A percentile compares a stretch with the other conserved stretches of the same genome.
phyloP scores from a whole-genome alignment of 2,329 filamentous ascomycete species.

The Orbilia javanica region DNA sequence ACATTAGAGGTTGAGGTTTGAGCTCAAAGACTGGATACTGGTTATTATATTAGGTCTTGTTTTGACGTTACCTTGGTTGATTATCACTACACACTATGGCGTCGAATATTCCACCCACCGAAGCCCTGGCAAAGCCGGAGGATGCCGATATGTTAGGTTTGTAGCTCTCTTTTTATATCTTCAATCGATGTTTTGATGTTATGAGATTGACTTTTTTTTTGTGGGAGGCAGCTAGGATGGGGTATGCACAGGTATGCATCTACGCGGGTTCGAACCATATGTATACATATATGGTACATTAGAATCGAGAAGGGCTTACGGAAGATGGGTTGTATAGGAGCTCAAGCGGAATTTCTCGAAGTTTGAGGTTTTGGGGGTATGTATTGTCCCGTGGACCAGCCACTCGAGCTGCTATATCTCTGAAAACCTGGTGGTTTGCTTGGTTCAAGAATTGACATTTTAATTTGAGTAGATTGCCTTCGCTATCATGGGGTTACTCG shows the following conservation, averaged over 20 bases:
- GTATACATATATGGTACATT: neutral
- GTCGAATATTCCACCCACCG: conserved; percentile 28
- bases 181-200: neutral
- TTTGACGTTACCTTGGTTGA: neutral
- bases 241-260: conserved; percentile 41
- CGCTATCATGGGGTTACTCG: conserved; percentile 73
- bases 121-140: conserved; percentile 37
- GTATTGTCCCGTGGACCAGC: too few relatives aligned
- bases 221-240: conserved; percentile 33
- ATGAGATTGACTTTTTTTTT: neutral
- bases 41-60: too few relatives aligned
- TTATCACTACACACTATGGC: conserved; percentile 14
- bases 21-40: too few relatives aligned
- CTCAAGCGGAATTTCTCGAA: conserved; percentile 73
- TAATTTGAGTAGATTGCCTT: conserved; percentile 67
- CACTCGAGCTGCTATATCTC: too few relatives aligned
- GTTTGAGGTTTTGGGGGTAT: conserved; percentile 71
- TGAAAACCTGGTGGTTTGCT: neutral
- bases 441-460: neutral
- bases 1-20: too few relatives aligned
- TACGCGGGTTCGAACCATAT: neutral
- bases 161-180: neutral
- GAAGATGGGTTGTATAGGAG: conserved; percentile 67
- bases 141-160: conserved; percentile 51
- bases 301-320: neutral